Conservation (phyloP, 2,329 filamentous ascomycete species). For the Verticillium nubilum region DNA sequence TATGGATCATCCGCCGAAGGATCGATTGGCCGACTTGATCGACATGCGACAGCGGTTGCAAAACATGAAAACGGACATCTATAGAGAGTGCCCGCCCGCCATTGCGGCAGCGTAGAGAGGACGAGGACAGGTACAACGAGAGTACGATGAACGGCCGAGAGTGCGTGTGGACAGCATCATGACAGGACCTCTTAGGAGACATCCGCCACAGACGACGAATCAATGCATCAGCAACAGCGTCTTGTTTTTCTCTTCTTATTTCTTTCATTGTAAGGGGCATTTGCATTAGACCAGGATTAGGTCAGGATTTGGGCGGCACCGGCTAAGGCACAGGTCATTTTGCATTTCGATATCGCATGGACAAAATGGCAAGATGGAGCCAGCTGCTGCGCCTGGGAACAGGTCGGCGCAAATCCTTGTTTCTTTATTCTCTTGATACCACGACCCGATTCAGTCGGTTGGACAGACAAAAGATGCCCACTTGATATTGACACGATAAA, state of each 20-base stretch:
- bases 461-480: neutral
- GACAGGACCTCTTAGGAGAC: neutral
- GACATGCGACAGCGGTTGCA: constrained; percentile 50
- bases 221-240: neutral
- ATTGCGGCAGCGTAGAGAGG: constrained; percentile 11
- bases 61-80: constrained; percentile 55
- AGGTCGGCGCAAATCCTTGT: neutral
- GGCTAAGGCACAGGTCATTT: neutral
- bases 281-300: neutral
- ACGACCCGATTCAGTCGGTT: neutral
- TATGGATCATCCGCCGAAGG: constrained; percentile 43
- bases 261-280: neutral
- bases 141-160: neutral
- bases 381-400: neutral
- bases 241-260: neutral
- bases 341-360: neutral
- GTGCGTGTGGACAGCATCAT: neutral
- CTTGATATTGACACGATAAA: neutral
- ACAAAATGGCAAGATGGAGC: neutral
- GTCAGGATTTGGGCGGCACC: neutral
- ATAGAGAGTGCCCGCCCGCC: constrained; percentile 34
- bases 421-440: neutral
- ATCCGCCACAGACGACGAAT: neutral
- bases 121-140: neutral
- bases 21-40: constrained; percentile 44